Evolutionary conservation across 768 basidiomycete genomes (phyloP), one percentile per base, ranked within the genome.

Genomic region (Rhizopogon sp.): DNA sequence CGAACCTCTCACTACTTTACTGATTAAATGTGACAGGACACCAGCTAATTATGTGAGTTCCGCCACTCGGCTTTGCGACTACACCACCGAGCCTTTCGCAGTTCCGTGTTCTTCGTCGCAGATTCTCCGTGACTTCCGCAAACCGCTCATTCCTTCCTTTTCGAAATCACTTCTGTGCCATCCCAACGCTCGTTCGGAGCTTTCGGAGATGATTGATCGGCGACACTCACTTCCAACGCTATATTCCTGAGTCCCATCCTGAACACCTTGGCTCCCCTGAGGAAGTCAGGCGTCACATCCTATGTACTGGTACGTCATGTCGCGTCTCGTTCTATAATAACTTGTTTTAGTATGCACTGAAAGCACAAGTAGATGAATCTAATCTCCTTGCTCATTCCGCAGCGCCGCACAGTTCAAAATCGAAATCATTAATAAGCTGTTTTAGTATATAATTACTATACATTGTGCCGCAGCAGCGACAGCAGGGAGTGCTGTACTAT

Each of bases 101-200:
- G 86, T 97, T 93, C 91, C 95, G 96, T 67, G 92, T 96, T 56
- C 88, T 98, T 47, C 92, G 95, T 71, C 88, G 96, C 96, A 98
- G 73, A 91, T 90, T 66, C 90, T 94, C 72, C 92, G 97, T 62
- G 97, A 98, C 69, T 98, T 93, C 89, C 87, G 96, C 65, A 98
- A 98, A 76, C 96, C 96, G 43, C 88, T 91, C 64, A 52, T 82
- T 67, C 6, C 9, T 37, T 97, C 98, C 86, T 98, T 97, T 84
- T 97, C 95, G 25, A 99, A 99, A 78, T 88, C 83, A 59, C 81
- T 99, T 42, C 79, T 99, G 54, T 94, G 97, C 54, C 95, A 97
- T 72, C 93, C 95, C n/a, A 79, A 78, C 51, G 96, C 93, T 17
- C 86, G 90, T 57, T 98, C 95, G 2, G 76, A 83, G 9, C 77